Percentiles rank a stretch among this genome's conserved stretches.
phyloP scores from a whole-genome alignment of 768 basidiomycete genomes.

The Tulasnella sp. region DNA sequence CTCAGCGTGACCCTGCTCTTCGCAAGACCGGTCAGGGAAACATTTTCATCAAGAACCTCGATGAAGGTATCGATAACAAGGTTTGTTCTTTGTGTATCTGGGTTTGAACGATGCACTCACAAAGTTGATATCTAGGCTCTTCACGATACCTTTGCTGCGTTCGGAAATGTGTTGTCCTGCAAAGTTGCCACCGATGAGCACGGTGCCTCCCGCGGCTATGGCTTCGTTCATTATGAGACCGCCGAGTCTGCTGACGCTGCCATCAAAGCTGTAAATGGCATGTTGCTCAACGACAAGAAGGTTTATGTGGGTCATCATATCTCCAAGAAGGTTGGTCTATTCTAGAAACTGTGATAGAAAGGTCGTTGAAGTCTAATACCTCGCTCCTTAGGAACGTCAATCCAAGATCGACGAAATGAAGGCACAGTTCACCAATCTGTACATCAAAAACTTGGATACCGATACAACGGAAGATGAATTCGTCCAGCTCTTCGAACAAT shows the following conservation, averaged over 20 bases:
- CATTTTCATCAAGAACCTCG: conserved; percentile 99
- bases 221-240: conserved; percentile 98
- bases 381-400: conserved; percentile 68
- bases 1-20: conserved; percentile 97
- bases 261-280: conserved; percentile 97
- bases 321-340: conserved; percentile 64
- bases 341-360: not conserved
- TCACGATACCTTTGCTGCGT: conserved; percentile 98
- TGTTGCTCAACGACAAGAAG: conserved; percentile 99
- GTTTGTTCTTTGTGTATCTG: conserved; percentile 27
- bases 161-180: conserved; percentile 97
- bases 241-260: conserved; percentile 90
- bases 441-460: conserved; percentile 89
- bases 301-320: conserved; percentile 97
- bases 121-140: conserved; percentile 51
- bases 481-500: conserved; percentile 59
- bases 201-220: conserved; percentile 92
- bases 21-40: conserved; percentile 99
- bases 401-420: conserved; percentile 98
- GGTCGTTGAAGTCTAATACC: not conserved
- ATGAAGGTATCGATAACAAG: conserved; percentile 97
- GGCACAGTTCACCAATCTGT: conserved; percentile 94
- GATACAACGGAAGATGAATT: conserved; percentile 82
- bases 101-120: conserved; percentile 18
- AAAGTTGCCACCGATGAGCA: conserved; percentile 96